Base-by-base conservation (phyloP, 129 eudicot genomes). In the Centella asiatica region DNA sequence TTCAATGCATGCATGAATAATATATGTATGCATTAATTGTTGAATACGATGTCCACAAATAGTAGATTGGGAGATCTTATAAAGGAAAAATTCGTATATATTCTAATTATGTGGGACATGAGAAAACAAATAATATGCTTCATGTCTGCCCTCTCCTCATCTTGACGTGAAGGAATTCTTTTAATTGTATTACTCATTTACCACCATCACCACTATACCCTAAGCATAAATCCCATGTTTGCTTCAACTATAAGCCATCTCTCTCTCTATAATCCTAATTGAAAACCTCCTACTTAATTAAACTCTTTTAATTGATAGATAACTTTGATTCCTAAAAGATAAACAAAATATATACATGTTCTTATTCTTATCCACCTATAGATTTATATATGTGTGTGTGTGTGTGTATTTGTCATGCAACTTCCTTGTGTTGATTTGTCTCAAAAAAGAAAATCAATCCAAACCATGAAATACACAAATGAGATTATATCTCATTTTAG, bases 391-490 rank as follows among this genome's bases (percentile, higher is more conserved):
- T 34, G 60, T 13, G 0, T 5, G 9, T 33, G 36, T 31, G 10
- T 34, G 39, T 3, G 39, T 36, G 18, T 42, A 1, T 42, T 17
- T 42, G n/a, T n/a, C n/a, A n/a, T n/a, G n/a, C n/a, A n/a, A n/a
- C n/a, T n/a, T 29, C 39, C 63, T 10, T 57, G 36, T 33, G 63
- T 12, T 34, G n/a, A 28, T 11, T 34, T n/a, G 11, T 24, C 22
- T 56, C 29, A 5, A 25, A 15, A 32, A 57, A 33, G 40, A 13
- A 36, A 22, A 46, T 4, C 2, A 0, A 52, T 12, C n/a, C 59
- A 13, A 70, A 55, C 59, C 79, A 88, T 84, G 94, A 88, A 81
- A 65, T 84, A 83, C 82, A 73, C 59, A 45, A 45, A 58, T 26
- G 95, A 85, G 50, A 80, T 58, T 27, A 58, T 80, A 14, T 59